Conservation (phyloP, 306 rosid genomes). For the Mimosa pudica region DNA sequence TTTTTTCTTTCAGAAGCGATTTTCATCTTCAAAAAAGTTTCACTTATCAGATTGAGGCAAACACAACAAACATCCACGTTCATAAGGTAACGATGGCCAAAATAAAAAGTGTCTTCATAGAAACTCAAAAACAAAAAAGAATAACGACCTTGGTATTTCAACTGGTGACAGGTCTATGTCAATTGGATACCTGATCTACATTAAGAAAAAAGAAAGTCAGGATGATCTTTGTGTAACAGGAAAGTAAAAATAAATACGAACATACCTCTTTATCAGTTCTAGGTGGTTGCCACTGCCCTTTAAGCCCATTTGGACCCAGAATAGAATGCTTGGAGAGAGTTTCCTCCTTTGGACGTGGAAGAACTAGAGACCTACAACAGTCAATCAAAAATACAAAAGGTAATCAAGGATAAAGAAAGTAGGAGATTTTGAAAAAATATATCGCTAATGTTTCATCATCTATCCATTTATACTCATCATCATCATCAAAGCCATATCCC, state of each 20-base stretch:
- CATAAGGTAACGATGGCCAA: constrained; percentile 9
- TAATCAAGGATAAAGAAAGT: not conserved
- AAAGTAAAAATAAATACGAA: constrained; percentile 29
- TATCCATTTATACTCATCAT: not conserved
- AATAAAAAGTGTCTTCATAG: constrained; percentile 15
- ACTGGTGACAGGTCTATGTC: constrained; percentile 68
- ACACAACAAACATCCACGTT: not conserved
- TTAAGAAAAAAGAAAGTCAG: constrained; percentile 49
- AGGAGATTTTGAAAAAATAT: not conserved
- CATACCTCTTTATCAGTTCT: constrained; percentile 73
- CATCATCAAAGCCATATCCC: no score
- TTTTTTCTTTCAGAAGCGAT: not conserved
- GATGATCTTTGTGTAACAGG: constrained; percentile 33
- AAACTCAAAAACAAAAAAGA: constrained; percentile 14
- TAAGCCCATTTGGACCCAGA: constrained; percentile 85
- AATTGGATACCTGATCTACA: constrained; percentile 89
- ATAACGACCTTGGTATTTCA: constrained; percentile 74
- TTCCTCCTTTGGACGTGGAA: constrained; percentile 74
- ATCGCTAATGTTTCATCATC: not conserved
- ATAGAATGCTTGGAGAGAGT: constrained; percentile 89
- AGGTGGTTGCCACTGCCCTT: constrained; percentile 81
- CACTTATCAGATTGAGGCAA: constrained; percentile 4
- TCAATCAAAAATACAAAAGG: constrained; percentile 35
- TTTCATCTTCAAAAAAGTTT: not conserved
- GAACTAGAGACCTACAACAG: constrained; percentile 61